Evolutionary conservation across 192 early-diverging fungal species (phyloP), one percentile per base, ranked within the genome.

Genomic region (Kickxella alabastrina): DNA sequence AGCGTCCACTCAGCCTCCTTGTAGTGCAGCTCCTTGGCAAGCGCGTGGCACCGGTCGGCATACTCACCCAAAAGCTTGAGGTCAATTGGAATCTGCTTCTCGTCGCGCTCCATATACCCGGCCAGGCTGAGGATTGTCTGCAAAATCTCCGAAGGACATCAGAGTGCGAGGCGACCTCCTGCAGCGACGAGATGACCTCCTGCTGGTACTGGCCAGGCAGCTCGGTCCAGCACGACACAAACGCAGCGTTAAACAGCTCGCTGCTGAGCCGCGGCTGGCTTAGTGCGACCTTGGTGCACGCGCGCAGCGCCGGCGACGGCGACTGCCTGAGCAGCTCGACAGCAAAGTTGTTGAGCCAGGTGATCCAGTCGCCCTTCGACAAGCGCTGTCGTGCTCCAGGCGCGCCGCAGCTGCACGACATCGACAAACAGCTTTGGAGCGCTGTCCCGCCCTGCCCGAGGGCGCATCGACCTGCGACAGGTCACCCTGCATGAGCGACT

Each of bases 21-120:
- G 75, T 95, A 97, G 57, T 94, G 93, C 37, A 98, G 73, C 9
- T 92, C 95, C 62, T 97, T 98, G 17, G 95, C 93, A 65, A 88
- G 90, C 0, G 95, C 92, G 59, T 97, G 92, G 55, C 92, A 94
- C 47, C 87, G 84, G 39, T 79, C 80, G 1, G 95, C 95, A 57
- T 91, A 97, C n/a, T 79, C 65, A 8, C 90, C 90, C 19, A 98
- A 74, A 0, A 85, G 86, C 13, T 86, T 80, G 38, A 94, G 87
- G 44, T 93, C 91, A 49, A 98, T 98, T 1, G 91, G 90, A n/a
- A 95, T 69, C 4, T 91, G 79, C 59, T 92, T 93, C 57, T 93
- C 89, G 56, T 98, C 92, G 48, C 92, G 91, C 68, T 98, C 93
- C 95, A 98, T 98, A 50, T 93, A 96, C 57, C 92, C 92, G 8